Conservation (phyloP, 768 basidiomycete species). For the Naganishia vishniacii region DNA sequence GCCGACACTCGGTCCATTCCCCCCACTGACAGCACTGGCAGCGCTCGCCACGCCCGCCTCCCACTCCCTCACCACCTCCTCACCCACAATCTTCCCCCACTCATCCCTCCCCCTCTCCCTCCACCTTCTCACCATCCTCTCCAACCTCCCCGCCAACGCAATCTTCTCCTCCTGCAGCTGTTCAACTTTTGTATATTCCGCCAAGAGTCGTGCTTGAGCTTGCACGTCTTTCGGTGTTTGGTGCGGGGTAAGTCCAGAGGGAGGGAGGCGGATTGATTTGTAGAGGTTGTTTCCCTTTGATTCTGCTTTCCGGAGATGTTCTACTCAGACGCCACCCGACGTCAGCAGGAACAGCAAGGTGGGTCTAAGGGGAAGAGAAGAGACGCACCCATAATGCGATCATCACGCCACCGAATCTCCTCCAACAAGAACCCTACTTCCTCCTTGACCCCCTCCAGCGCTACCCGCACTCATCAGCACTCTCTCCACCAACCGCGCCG, state of each 20-base stretch:
- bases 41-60: conserved; percentile 6
- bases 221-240: conserved; percentile 37
- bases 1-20: no score
- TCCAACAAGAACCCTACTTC: conserved; percentile 43
- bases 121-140: conserved; percentile 39
- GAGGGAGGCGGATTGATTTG: conserved; percentile 28
- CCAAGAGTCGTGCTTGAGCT: conserved; percentile 36
- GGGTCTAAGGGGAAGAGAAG: background rate
- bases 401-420: conserved; percentile 44
- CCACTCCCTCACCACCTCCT: conserved; percentile 31
- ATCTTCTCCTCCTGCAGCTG: conserved; percentile 44
- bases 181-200: conserved; percentile 45
- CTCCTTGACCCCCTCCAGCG: conserved; percentile 43
- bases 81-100: conserved; percentile 44
- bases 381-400: conserved; percentile 37
- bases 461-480: conserved; percentile 23
- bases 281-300: conserved; percentile 9
- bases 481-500: background rate
- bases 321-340: background rate
- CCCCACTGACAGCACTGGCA: no score
- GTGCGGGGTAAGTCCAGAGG: conserved; percentile 21
- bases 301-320: conserved; percentile 16
- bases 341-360: background rate
- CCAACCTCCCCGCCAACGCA: conserved; percentile 38
- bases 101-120: conserved; percentile 42